A percentile compares a stretch with the other conserved stretches of the same genome.
phyloP scores from a whole-genome alignment of 495 filamentous ascomycete genomes.

The Aspergillus baeticus region DNA sequence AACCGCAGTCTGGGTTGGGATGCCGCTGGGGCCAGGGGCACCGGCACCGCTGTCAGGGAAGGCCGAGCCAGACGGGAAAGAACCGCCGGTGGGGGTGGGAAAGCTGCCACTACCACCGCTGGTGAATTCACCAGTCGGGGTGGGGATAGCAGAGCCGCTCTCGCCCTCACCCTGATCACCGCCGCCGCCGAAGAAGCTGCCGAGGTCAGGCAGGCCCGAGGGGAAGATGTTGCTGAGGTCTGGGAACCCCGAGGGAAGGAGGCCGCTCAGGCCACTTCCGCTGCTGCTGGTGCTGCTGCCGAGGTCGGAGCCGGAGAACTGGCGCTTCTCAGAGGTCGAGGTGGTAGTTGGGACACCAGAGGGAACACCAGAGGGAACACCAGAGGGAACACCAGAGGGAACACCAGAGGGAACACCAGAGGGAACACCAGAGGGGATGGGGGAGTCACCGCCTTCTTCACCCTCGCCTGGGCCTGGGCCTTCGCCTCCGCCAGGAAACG shows the following conservation, averaged over 20 bases:
- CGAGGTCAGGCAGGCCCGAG: background rate
- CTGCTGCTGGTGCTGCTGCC: too few relatives aligned
- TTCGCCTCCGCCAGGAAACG: too few relatives aligned
- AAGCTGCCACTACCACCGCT: background rate
- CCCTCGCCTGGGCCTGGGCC: too few relatives aligned
- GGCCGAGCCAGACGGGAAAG: slow-evolving; percentile 1
- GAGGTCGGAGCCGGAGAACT: background rate
- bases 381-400: too few relatives aligned
- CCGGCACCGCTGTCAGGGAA: background rate
- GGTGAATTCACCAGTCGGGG: too few relatives aligned
- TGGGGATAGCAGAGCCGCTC: background rate
- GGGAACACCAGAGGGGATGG: too few relatives aligned
- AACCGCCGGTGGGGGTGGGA: background rate
- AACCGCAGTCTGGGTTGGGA: background rate
- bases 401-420: too few relatives aligned
- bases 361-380: too few relatives aligned
- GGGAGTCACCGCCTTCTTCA: background rate
- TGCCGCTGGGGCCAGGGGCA: background rate
- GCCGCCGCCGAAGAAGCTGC: background rate
- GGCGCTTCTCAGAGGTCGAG: background rate
- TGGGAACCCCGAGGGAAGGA: slow-evolving; percentile 6
- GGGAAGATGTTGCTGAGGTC: background rate
- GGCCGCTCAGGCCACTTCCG: background rate
- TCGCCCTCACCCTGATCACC: background rate
- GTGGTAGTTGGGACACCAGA: too few relatives aligned